Evolutionary conservation across 2,329 filamentous ascomycete genomes (phyloP), one percentile per base, ranked within the genome.

Genomic region (Cercospora sp.): DNA sequence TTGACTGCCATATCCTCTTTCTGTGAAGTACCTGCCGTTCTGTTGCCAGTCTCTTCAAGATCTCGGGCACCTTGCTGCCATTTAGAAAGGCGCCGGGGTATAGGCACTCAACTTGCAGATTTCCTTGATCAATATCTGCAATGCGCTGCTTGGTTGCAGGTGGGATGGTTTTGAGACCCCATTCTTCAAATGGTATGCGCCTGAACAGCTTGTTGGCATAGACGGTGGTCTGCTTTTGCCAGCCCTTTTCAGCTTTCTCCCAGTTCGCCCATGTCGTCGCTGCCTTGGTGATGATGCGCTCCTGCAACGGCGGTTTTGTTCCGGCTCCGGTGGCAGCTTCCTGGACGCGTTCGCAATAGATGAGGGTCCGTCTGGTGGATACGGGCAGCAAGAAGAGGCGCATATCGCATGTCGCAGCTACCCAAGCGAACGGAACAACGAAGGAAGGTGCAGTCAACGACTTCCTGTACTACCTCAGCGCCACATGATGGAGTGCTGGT

Each of bases 141-240:
- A 87, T 85, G 67, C 89, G 85, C 72, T 87, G 86, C 66, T 87
- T 83, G 51, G 89, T 92, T 73, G 96, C 84, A 23, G 94, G 90
- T 55, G 95, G 95, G 63, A 99, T 90, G 39, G 93, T 96, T 82
- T 98, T 98, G 73, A 99, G 85, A 0, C 92, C 93, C 95, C 95
- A 99, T 89, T 99, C 95, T 81, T 98, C 92, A 79, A 92, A 97
- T 2, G 95, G 92, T 75, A 99, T 96, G 70, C 92, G 88, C 74
- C 92, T 89, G 69, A 99, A 87, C 16, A 92, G 88, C 60, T 88
- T 84, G 81, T 99, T 97, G 65, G 95, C 95, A 79, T 94, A 96
- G 67, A 87, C 85, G 63, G 95, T 94, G 20, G 97, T 85, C 74
- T 88, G 88, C 77, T 91, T 93, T 83, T 97, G 93, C 95, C 95